Percentiles rank a stretch among this genome's conserved stretches.
Conservation (phyloP, 2,329 filamentous ascomycete species). For the Fusarium oligoseptatum region DNA sequence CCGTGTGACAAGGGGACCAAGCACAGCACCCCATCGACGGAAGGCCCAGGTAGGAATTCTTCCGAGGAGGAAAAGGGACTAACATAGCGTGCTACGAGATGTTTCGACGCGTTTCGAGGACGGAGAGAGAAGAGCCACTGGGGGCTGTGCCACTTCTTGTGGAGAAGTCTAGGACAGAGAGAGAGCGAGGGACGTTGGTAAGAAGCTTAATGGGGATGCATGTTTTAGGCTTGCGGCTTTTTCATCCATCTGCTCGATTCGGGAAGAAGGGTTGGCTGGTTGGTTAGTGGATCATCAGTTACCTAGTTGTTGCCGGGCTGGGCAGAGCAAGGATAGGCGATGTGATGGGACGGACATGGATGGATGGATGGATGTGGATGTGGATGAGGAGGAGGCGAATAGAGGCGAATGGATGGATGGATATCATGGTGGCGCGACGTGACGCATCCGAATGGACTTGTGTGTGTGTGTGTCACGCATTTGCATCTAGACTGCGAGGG, state of each 20-base stretch:
- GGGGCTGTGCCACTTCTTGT: slow-evolving; percentile 9
- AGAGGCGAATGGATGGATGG: slow-evolving; percentile 13
- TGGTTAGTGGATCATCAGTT: slow-evolving; percentile 1
- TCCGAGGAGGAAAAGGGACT: slow-evolving; percentile 7
- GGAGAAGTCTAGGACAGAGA: slow-evolving; percentile 15
- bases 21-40: slow-evolving; percentile 2
- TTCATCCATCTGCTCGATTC: slow-evolving; percentile 22
- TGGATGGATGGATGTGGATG: slow-evolving; percentile 2
- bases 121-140: slow-evolving; percentile 12
- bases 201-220: slow-evolving; percentile 43
- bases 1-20: slow-evolving; percentile 37
- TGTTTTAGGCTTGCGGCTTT: slow-evolving; percentile 38
- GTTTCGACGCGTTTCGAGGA: slow-evolving; percentile 40
- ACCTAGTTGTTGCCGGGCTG: slow-evolving; percentile 6
- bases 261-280: slow-evolving; percentile 20
- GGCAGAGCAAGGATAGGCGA: slow-evolving; percentile 24
- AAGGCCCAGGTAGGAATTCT: not conserved
- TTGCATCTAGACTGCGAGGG: slow-evolving; percentile 8
- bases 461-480: slow-evolving; percentile 18
- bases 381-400: not conserved
- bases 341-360: slow-evolving; percentile 18
- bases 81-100: slow-evolving; percentile 25
- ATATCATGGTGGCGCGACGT: not conserved
- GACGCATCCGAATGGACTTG: slow-evolving; percentile 9
- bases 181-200: slow-evolving; percentile 2